Base-by-base conservation (phyloP, 106 monocot genomes). In the Acanthochlamys bracteata region DNA sequence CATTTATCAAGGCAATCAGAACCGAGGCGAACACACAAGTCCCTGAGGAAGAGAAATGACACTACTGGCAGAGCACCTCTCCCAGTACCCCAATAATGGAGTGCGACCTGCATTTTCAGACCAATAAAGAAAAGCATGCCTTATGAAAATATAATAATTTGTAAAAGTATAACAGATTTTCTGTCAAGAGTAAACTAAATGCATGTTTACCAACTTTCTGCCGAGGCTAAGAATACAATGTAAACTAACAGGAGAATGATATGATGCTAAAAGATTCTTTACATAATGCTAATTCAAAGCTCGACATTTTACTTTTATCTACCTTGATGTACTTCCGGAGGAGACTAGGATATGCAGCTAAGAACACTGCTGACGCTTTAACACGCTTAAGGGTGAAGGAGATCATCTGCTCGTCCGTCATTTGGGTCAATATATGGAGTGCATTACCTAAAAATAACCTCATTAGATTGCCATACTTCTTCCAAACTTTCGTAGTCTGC, bases 331-430 rank as follows among this genome's bases (percentile, higher is more conserved):
- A 96, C 72, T 96, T 96, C 61, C 95, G 75, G 60, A 96, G 68
- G 11, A 96, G 87, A 41, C 72, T 43, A 19, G 90, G 90, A 60
- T 80, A 96, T 71, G 95, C 95, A 59, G 74, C 88, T 45, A 96
- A 71, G 73, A 96, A 91, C 10, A 91, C 90, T 73, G 76, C 74
- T 20, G 96, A 98, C 66, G 83, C 81, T 66, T 79, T 98, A 53
- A 98, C 70, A 43, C 96, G 81, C 65, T 88, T 91, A 66, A 98
- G 71, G 2, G 96, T 88, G 67, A 98, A 98, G 21, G 91, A 78
- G 21, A 85, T 80, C 96, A 98, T 98, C 61, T 83, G 82, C 65
- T 98, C 91, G 71, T 98, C 96, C 12, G 91, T 98, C 96, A 98
- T 91, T 70, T 98, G 82, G 43, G 80, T 91, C 77, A 98, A 69